Conservation (phyloP, 768 basidiomycete species). For the Tulasnella sp. region DNA sequence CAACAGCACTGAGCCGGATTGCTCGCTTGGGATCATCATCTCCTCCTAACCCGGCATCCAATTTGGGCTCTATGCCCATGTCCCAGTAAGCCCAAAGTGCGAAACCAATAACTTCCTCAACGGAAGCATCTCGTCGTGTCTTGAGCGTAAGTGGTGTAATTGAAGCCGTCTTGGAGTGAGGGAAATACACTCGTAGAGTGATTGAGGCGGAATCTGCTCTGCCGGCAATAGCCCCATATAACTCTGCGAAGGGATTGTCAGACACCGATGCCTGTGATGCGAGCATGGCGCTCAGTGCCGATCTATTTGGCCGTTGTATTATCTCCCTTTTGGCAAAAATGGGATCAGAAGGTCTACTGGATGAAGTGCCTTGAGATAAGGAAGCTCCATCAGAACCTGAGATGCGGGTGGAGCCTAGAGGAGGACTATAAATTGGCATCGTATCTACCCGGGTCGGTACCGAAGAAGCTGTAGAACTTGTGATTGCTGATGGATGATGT, state of each 20-base stretch:
- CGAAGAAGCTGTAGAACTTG: neutral
- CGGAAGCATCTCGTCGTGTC: slow-evolving; percentile 75
- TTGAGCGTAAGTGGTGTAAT: slow-evolving; percentile 55
- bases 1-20: slow-evolving; percentile 54
- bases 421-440: neutral
- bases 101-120: slow-evolving; percentile 93
- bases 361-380: neutral
- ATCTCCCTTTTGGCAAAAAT: slow-evolving; percentile 18
- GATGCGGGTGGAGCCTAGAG: neutral
- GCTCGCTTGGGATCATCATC: slow-evolving; percentile 46
- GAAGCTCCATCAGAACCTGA: neutral
- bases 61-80: slow-evolving; percentile 60
- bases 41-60: slow-evolving; percentile 42
- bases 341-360: neutral
- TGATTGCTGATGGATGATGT: neutral
- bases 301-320: slow-evolving; percentile 24
- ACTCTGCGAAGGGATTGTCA: slow-evolving; percentile 76
- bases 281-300: slow-evolving; percentile 62
- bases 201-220: slow-evolving; percentile 49
- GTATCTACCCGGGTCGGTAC: no score
- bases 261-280: slow-evolving; percentile 46
- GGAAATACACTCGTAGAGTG: slow-evolving; percentile 71
- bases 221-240: slow-evolving; percentile 77
- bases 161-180: slow-evolving; percentile 50
- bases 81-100: slow-evolving; percentile 92